A percentile compares a stretch with the other conserved stretches of the same genome.
phyloP scores from a whole-genome alignment of 208 protist genomes.

The Crithidia fasciculata region DNA sequence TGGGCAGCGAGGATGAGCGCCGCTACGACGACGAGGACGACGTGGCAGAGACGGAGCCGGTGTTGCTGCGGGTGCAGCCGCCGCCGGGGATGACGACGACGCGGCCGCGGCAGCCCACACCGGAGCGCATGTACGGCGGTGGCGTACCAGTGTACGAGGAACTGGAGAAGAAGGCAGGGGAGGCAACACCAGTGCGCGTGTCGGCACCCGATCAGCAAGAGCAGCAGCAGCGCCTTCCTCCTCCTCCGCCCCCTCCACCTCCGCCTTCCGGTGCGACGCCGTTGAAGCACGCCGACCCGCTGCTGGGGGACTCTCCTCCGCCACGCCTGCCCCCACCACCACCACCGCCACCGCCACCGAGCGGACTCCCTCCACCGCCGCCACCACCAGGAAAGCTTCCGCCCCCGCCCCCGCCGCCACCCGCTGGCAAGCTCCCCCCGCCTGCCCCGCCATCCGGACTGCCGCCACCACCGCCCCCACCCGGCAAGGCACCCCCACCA shows the following conservation, averaged over 20 bases:
- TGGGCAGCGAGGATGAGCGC: slow-evolving; percentile 60
- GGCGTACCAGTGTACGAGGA: slow-evolving; percentile 28
- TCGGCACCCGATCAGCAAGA: background rate
- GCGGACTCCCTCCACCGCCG: slow-evolving; percentile 16
- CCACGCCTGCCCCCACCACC: slow-evolving; percentile 24
- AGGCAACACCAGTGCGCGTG: no score
- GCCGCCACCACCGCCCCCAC: slow-evolving; percentile 13
- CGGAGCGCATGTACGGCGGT: slow-evolving; percentile 48
- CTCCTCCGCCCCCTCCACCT: slow-evolving; percentile 12
- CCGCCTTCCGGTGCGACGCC: slow-evolving; percentile 11
- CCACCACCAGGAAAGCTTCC: background rate
- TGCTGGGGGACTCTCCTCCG: slow-evolving; percentile 26
- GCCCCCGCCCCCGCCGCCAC: slow-evolving; percentile 16
- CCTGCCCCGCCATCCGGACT: slow-evolving; percentile 26
- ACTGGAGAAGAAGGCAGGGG: no score
- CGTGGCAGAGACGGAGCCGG: slow-evolving; percentile 42
- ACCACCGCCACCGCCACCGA: slow-evolving; percentile 45
- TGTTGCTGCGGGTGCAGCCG: slow-evolving; percentile 31
- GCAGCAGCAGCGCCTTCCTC: slow-evolving; percentile 1
- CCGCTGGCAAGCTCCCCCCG: background rate
- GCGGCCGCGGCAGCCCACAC: slow-evolving; percentile 28
- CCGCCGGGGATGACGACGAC: slow-evolving; percentile 11
- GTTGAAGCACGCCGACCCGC: slow-evolving; percentile 18
- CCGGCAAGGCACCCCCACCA: slow-evolving; percentile 12
- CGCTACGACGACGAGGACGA: slow-evolving; percentile 67